Percentiles rank a stretch among this genome's conserved stretches.
Evolutionary conservation across 768 basidiomycete species (phyloP).

Genomic region (Kwoniella bestiolae): DNA sequence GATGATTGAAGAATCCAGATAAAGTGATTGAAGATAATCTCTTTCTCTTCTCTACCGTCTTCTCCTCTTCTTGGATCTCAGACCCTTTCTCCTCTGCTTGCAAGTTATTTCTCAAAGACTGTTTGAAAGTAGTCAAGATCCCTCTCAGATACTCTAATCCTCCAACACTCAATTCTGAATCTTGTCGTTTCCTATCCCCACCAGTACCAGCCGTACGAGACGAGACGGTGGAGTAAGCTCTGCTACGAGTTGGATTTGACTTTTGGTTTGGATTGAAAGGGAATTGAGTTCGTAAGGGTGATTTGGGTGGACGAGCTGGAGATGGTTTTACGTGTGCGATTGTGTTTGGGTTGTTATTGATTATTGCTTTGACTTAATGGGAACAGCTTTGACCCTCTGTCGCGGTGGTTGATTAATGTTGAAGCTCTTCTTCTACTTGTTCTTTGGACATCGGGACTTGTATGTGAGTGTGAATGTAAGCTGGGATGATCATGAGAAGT

Average conservation of each 20-base stretch:
- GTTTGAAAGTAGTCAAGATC: not conserved
- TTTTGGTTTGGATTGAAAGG: no score
- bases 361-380: not conserved
- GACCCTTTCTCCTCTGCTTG: not conserved
- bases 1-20: conserved; percentile 6
- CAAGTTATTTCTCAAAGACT: not conserved
- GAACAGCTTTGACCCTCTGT: not conserved
- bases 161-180: conserved; percentile 6
- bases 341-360: not conserved
- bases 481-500: conserved; percentile 3
- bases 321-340: not conserved
- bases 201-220: not conserved
- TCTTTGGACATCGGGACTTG: not conserved
- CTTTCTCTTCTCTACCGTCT: not conserved
- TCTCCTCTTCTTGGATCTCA: not conserved
- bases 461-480: not conserved
- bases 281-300: conserved; percentile 3
- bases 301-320: conserved; percentile 7
- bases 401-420: not conserved
- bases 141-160: conserved; percentile 10
- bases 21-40: conserved; percentile 3
- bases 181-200: not conserved
- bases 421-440: conserved; percentile 3
- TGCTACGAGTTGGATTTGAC: not conserved
- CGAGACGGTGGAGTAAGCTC: not conserved